Evolutionary conservation across 352 stramenopile genomes (phyloP), one percentile per base, ranked within the genome.

Genomic region (Globisporangium splendens): DNA sequence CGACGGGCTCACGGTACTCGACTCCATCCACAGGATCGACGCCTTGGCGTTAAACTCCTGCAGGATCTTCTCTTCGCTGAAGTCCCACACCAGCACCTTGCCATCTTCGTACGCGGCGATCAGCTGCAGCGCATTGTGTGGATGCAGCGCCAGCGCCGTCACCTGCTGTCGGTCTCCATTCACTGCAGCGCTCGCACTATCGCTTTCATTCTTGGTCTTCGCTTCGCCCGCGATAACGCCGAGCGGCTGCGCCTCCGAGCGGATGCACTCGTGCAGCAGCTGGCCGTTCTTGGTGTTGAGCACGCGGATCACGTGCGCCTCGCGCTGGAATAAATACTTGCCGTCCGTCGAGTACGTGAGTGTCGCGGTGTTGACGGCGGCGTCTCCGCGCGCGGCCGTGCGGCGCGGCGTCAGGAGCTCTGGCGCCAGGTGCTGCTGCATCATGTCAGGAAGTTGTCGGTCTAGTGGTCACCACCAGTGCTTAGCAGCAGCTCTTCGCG

Each of bases 271-370:
- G 63, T 94, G 79, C 59, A 93, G 66, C 31, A 91, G 64, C 46
- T 88, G 79, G 8, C 85, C 85, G 59, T 78, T 94, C 59, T 77
- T 76, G 50, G 77, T 73, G 64, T 88, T 79, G 33, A 88, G 68
- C 43, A 93, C 81, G 49, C 78, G 79, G 12, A 94, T 63, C 47
- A 85, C 75, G 60, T 90, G 75, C n/a, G 72, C 76, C 35, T 91
- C 79, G 53, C 79, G 77, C 69, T 92, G 79, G 71, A 93, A 94
- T 24, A 94, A 66, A 61, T 83, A 83, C 61, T 79, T 86, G 17
- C 77, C 83, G 61, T 92, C 80, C 3, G 61, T 47, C 14, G 85
- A 88, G 59, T 89, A 91, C 43, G 73, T 56, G 47, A 93, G 70
- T 56, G 74, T 56, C 12, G 74, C 50, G 12, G 46, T 33, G 39